Conservation (phyloP, 192 early-diverging fungal species). For the Coemansia sp. region DNA sequence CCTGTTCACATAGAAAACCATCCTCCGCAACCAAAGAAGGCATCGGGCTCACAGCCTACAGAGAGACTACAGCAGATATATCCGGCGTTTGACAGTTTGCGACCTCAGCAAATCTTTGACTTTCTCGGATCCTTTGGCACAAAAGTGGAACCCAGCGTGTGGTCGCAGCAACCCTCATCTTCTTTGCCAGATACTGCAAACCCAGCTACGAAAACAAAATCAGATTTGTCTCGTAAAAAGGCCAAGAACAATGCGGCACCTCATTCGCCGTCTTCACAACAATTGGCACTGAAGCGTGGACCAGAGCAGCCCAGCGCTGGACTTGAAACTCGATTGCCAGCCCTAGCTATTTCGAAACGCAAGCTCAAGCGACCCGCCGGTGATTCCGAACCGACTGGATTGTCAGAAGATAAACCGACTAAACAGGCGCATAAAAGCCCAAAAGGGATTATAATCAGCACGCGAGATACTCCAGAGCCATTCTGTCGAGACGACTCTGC, state of each 20-base stretch:
- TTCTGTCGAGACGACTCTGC: no score
- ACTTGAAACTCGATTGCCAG: no score
- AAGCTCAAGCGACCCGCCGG: no score
- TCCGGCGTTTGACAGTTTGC: conserved; percentile 9
- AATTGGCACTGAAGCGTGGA: neutral
- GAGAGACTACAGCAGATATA: neutral
- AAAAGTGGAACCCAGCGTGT: neutral
- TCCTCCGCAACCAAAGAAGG: neutral
- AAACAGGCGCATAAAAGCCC: neutral
- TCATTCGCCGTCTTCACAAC: no score
- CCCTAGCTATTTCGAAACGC: no score
- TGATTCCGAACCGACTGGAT: no score
- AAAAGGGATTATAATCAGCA: neutral
- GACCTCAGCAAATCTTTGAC: conserved; percentile 1
- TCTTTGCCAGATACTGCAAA: neutral
- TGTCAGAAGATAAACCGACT: neutral
- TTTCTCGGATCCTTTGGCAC: conserved; percentile 5
- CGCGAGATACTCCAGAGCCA: neutral
- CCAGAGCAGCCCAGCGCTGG: neutral
- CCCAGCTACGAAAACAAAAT: neutral
- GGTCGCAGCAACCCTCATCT: neutral
- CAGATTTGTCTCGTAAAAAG: neutral
- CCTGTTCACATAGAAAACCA: neutral
- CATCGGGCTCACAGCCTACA: neutral
- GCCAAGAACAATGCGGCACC: neutral